phyloP scores from a whole-genome alignment of 352 stramenopile genomes.

The Sclerospora graminicola region DNA sequence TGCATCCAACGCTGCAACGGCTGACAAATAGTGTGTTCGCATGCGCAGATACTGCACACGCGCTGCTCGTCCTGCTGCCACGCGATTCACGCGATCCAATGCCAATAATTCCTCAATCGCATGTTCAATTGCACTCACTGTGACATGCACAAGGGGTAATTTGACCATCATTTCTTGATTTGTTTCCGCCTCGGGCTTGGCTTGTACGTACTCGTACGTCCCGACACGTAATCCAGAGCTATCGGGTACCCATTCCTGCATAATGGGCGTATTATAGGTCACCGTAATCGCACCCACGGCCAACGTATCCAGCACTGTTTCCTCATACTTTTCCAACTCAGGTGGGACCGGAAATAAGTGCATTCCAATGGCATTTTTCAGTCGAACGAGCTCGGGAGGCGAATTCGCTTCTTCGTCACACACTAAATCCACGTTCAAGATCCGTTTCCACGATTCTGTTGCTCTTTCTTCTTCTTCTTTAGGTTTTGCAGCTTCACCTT shows the following conservation, averaged over 20 bases:
- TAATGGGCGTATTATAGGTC: conserved; percentile 60
- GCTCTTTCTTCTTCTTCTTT: too few species aligned
- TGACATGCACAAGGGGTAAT: conserved; percentile 40
- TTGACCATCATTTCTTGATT: too few species aligned
- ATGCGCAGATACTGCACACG: conserved; percentile 51
- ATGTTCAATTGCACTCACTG: conserved; percentile 41
- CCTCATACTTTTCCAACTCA: conserved; percentile 42
- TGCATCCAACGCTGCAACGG: conserved; percentile 48
- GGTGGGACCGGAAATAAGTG: conserved; percentile 56
- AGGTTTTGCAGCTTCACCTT: too few species aligned
- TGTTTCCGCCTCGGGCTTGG: too few species aligned
- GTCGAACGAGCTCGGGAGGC: conserved; percentile 23
- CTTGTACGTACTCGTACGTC: conserved; percentile 34
- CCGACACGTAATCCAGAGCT: conserved; percentile 42
- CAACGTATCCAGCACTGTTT: conserved; percentile 40
- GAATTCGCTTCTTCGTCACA: conserved; percentile 38
- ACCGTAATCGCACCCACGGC: conserved; percentile 47
- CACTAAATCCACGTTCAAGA: conserved; percentile 59
- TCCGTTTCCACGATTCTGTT: too few species aligned
- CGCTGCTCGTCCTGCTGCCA: conserved; percentile 39
- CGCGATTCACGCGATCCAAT: conserved; percentile 42
- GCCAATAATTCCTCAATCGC: conserved; percentile 32
- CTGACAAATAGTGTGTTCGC: conserved; percentile 56
- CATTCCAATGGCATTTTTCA: conserved; percentile 59
- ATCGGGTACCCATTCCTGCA: conserved; percentile 65